Evolutionary conservation across 1,284 basidiomycete species (phyloP).

Genomic region (Moesziomyces sp.): DNA sequence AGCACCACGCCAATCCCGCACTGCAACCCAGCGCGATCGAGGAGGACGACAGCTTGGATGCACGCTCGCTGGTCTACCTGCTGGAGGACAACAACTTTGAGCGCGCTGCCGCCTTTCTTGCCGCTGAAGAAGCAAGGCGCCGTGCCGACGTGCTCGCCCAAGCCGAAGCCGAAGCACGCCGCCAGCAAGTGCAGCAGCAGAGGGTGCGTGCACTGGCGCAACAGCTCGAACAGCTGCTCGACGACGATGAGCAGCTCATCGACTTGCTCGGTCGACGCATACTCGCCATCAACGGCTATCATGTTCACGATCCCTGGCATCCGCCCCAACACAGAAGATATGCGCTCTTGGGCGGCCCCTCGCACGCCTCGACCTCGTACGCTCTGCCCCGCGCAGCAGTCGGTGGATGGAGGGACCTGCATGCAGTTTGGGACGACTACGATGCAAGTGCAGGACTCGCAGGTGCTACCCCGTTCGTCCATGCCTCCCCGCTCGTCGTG

Average conservation of each 20-base stretch:
- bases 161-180: slow-evolving; percentile 17
- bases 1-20: slow-evolving; percentile 11
- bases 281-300: slow-evolving; percentile 43
- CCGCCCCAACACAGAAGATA: slow-evolving; percentile 13
- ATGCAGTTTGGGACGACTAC: slow-evolving; percentile 11
- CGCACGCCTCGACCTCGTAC: slow-evolving; percentile 1
- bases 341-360: not conserved
- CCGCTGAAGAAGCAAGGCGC: slow-evolving; percentile 22
- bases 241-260: slow-evolving; percentile 50
- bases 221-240: slow-evolving; percentile 34
- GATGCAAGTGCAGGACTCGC: not conserved
- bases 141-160: slow-evolving; percentile 8
- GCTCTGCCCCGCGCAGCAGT: not conserved
- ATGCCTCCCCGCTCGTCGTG: slow-evolving; percentile 24
- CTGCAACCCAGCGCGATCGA: slow-evolving; percentile 37
- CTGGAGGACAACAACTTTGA: slow-evolving; percentile 47
- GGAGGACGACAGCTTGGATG: slow-evolving; percentile 40
- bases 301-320: slow-evolving; percentile 32
- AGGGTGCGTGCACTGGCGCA: slow-evolving; percentile 2
- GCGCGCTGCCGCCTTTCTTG: slow-evolving; percentile 20
- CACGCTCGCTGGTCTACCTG: slow-evolving; percentile 49
- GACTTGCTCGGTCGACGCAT: slow-evolving; percentile 50
- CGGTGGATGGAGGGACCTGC: slow-evolving; percentile 3
- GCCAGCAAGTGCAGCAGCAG: slow-evolving; percentile 15
- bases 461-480: slow-evolving; percentile 21